A percentile compares a stretch with the other conserved stretches of the same genome.
Conservation (phyloP, 139 green algal species). For the Limnomonas spitsbergensis region DNA sequence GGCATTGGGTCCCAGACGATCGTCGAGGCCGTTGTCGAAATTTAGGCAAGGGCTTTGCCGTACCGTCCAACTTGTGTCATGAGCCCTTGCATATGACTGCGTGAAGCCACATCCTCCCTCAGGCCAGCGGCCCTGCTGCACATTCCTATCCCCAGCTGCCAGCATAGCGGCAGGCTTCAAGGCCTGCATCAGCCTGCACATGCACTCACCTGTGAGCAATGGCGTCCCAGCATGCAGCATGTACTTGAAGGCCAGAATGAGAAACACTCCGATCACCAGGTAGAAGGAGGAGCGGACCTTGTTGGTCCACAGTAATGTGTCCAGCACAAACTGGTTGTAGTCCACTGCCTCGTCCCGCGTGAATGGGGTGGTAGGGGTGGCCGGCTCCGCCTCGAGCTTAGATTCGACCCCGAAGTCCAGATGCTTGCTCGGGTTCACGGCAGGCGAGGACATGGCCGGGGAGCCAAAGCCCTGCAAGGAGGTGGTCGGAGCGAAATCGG, state of each 20-base stretch:
- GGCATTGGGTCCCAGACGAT: too few relatives aligned
- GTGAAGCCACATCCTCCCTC: too few relatives aligned
- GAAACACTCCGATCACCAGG: not conserved
- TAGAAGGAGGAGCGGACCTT: slow-evolving; percentile 11
- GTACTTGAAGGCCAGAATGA: not conserved
- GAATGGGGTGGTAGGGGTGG: not conserved
- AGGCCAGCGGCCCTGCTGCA: too few relatives aligned
- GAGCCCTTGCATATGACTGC: too few relatives aligned
- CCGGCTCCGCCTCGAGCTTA: not conserved
- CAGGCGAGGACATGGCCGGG: not conserved
- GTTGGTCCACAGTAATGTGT: slow-evolving; percentile 17
- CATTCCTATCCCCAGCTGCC: not conserved
- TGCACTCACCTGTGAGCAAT: slow-evolving; percentile 13
- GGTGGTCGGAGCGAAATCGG: too few relatives aligned
- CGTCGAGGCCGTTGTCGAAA: too few relatives aligned
- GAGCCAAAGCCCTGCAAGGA: slow-evolving; percentile 5
- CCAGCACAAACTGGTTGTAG: slow-evolving; percentile 9
- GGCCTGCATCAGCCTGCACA: not conserved
- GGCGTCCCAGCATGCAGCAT: not conserved
- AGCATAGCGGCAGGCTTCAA: not conserved
- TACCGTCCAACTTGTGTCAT: not conserved
- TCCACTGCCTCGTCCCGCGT: not conserved
- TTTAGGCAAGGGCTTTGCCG: not conserved
- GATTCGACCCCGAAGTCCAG: not conserved
- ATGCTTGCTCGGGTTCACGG: not conserved